phyloP scores from a whole-genome alignment of 2,329 filamentous ascomycete species.

The Epichloe bromicola region DNA sequence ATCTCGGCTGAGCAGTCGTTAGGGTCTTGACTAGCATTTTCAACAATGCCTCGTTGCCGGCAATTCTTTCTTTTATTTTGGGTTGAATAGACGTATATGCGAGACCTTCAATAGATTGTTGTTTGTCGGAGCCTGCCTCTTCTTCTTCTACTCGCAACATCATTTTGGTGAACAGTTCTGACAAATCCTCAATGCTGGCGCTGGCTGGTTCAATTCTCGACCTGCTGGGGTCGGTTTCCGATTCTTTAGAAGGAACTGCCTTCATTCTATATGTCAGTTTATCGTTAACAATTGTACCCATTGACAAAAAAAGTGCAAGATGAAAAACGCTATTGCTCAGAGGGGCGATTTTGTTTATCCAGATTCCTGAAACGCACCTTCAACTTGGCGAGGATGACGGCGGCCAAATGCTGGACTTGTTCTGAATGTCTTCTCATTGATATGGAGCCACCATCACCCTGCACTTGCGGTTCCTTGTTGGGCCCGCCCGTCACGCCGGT shows the following conservation, averaged over 20 bases:
- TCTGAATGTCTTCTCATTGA: slow-evolving; percentile 48
- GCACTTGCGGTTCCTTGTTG: slow-evolving; percentile 40
- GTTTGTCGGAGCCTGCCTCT: slow-evolving; percentile 39
- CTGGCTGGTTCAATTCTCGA: slow-evolving; percentile 37
- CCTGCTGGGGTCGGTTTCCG: slow-evolving; percentile 25
- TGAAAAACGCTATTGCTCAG: neutral
- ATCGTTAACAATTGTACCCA: slow-evolving; percentile 18
- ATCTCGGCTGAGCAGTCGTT: slow-evolving; percentile 43
- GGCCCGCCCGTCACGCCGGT: slow-evolving; percentile 38
- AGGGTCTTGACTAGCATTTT: slow-evolving; percentile 55
- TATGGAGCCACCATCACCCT: slow-evolving; percentile 46
- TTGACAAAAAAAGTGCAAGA: neutral
- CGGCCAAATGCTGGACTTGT: slow-evolving; percentile 51
- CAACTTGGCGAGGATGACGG: slow-evolving; percentile 64
- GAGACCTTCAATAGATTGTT: slow-evolving; percentile 75
- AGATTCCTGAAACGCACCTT: slow-evolving; percentile 25
- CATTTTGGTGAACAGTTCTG: slow-evolving; percentile 52
- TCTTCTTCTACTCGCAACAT: slow-evolving; percentile 43
- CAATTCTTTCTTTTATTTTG: slow-evolving; percentile 70
- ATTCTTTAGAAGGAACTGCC: slow-evolving; percentile 37
- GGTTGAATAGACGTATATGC: slow-evolving; percentile 84
- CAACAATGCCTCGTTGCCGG: slow-evolving; percentile 54
- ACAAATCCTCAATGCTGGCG: slow-evolving; percentile 53
- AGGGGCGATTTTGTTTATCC: neutral
- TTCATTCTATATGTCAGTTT: slow-evolving; percentile 38